A percentile compares a stretch with the other conserved stretches of the same genome.
phyloP scores from a whole-genome alignment of 148 eudicot species.

The Oxyria digyna region DNA sequence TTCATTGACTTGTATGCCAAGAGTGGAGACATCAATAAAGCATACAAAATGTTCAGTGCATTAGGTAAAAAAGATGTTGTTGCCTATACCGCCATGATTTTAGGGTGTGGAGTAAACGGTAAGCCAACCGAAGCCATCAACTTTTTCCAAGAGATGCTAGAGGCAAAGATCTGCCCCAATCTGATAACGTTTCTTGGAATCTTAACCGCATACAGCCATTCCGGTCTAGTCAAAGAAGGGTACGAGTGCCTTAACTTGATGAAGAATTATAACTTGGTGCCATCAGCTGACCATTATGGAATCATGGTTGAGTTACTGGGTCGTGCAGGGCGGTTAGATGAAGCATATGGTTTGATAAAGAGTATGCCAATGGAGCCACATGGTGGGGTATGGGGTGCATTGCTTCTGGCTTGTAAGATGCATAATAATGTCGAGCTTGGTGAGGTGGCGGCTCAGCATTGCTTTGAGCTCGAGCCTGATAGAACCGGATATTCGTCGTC shows the following conservation, averaged over 20 bases:
- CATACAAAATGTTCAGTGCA: constrained; percentile 35
- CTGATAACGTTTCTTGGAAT: constrained; percentile 55
- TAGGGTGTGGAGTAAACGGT: constrained; percentile 70
- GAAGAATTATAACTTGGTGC: constrained; percentile 38
- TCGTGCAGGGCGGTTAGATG: constrained; percentile 58
- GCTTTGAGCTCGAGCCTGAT: constrained; percentile 56
- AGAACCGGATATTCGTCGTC: constrained; percentile 49
- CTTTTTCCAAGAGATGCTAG: constrained; percentile 55
- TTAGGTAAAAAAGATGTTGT: constrained; percentile 58
- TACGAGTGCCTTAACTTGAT: constrained; percentile 47
- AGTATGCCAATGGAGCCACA: constrained; percentile 71
- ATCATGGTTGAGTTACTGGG: constrained; percentile 79
- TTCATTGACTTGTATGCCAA: constrained; percentile 64
- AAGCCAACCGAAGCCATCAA: constrained; percentile 41
- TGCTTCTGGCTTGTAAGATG: constrained; percentile 66
- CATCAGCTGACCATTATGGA: constrained; percentile 60
- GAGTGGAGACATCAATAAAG: constrained; percentile 60
- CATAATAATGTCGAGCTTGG: constrained; percentile 65
- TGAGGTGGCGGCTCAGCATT: constrained; percentile 60
- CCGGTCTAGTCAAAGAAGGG: constrained; percentile 78
- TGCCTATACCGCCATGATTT: constrained; percentile 76
- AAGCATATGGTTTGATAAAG: constrained; percentile 59
- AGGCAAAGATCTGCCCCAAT: constrained; percentile 39
- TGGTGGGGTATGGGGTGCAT: constrained; percentile 88
- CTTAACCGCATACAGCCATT: constrained; percentile 68